Evolutionary conservation across 1,139 yeast species (phyloP).

Genomic region (Scheffersomyces insectosa): DNA sequence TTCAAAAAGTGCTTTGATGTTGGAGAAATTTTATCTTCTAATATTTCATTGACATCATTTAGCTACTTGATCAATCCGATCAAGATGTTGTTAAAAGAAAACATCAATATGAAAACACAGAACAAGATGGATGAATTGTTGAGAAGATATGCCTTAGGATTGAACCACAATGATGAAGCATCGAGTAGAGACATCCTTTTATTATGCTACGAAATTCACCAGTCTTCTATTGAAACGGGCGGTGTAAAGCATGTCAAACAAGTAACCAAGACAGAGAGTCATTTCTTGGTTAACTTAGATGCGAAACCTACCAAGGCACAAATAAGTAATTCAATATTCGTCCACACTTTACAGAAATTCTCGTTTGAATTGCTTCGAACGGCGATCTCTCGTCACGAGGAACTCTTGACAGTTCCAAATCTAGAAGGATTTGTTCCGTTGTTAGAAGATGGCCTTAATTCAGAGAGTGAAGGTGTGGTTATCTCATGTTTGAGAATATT

Average conservation of each 20-base stretch:
- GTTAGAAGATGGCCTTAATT: constrained; percentile 56
- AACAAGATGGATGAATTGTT: constrained; percentile 78
- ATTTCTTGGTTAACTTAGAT: constrained; percentile 68
- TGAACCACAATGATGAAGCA: constrained; percentile 69
- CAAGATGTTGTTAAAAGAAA: constrained; percentile 62
- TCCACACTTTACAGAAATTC: constrained; percentile 68
- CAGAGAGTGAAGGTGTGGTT: constrained; percentile 75
- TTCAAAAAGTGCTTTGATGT: constrained; percentile 87
- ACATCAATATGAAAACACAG: constrained; percentile 66
- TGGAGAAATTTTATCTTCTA: constrained; percentile 72
- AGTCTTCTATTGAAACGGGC: constrained; percentile 44
- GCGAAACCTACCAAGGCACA: constrained; percentile 58
- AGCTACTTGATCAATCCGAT: constrained; percentile 69
- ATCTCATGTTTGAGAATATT: constrained; percentile 68
- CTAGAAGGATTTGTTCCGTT: constrained; percentile 76
- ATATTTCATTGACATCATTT: constrained; percentile 62
- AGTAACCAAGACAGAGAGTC: constrained; percentile 40
- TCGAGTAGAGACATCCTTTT: constrained; percentile 59
- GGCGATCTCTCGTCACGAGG: constrained; percentile 62
- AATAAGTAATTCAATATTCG: constrained; percentile 50
- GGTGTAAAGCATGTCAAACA: constrained; percentile 13
- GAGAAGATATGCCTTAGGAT: constrained; percentile 74
- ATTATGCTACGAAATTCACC: constrained; percentile 73
- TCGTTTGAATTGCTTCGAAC: constrained; percentile 76
- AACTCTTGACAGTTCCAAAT: constrained; percentile 58